phyloP scores from a whole-genome alignment of 1,284 basidiomycete genomes.

The Kwoniella shivajii region DNA sequence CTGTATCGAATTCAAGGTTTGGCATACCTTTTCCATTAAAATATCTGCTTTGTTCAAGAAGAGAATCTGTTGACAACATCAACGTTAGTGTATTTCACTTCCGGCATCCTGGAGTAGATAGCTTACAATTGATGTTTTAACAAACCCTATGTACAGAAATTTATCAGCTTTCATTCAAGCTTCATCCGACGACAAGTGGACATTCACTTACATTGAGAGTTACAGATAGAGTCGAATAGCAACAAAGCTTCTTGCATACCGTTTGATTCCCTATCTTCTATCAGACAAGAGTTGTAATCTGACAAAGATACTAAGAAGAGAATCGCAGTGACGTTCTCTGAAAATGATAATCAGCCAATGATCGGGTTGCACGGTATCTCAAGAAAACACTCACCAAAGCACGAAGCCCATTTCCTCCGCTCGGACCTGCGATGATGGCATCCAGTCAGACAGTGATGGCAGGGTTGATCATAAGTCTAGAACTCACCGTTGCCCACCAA shows the following conservation, averaged over 20 bases:
- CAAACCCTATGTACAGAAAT: conserved; percentile 64
- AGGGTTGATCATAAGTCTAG: conserved; percentile 60
- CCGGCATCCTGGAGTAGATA: background rate
- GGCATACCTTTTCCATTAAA: conserved; percentile 74
- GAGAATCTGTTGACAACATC: conserved; percentile 62
- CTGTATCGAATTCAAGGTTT: background rate
- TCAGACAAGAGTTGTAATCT: conserved; percentile 93
- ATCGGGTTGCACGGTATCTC: background rate
- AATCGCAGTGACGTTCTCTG: conserved; percentile 82
- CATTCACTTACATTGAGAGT: conserved; percentile 60
- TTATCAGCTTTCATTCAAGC: background rate
- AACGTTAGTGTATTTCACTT: too few relatives aligned
- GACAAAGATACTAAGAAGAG: conserved; percentile 90
- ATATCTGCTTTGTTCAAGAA: conserved; percentile 92
- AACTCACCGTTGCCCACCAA: conserved; percentile 91
- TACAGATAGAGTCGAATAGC: conserved; percentile 92
- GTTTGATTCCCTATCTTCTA: conserved; percentile 95
- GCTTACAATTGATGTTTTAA: conserved; percentile 80
- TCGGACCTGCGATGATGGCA: conserved; percentile 12
- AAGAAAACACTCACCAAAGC: conserved; percentile 64
- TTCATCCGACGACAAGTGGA: background rate
- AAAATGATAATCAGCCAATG: background rate
- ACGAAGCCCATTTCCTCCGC: conserved; percentile 54
- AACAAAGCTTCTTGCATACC: conserved; percentile 98
- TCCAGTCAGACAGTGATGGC: background rate